phyloP scores from a whole-genome alignment of 225 moss, liverwort and hornwort genomes.

The Straminergon stramineum region DNA sequence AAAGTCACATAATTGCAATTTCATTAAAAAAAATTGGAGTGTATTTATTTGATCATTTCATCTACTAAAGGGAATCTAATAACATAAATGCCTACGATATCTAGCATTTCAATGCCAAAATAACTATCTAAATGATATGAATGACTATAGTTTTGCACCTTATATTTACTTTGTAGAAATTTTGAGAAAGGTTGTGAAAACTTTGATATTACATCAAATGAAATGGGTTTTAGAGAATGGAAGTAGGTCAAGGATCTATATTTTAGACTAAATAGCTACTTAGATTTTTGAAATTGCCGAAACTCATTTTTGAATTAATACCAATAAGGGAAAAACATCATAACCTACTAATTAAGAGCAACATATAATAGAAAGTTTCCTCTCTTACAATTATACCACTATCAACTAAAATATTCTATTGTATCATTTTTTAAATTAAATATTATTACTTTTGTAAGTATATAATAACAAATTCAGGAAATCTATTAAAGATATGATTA shows the following conservation, averaged over 20 bases:
- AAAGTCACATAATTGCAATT: background rate
- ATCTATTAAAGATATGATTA: background rate
- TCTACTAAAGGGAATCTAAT: background rate
- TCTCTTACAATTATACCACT: background rate
- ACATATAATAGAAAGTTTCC: background rate
- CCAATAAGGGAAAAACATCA: background rate
- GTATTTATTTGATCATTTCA: background rate
- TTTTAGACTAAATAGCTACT: background rate
- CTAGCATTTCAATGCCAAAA: background rate
- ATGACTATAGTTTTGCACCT: rapidly evolving
- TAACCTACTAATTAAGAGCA: background rate
- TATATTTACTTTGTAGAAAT: background rate
- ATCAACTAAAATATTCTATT: background rate
- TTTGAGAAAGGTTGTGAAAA: background rate
- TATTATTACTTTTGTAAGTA: background rate
- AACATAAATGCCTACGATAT: rapidly evolving
- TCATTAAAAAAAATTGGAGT: background rate
- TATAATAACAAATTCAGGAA: background rate
- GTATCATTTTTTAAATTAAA: background rate
- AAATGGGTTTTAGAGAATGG: rapidly evolving
- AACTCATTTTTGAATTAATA: background rate
- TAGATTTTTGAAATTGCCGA: background rate
- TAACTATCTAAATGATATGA: background rate
- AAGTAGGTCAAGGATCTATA: background rate
- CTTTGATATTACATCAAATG: background rate